Base-by-base conservation (phyloP, 2,329 filamentous ascomycete species). In the Arthrocladium fulminans region DNA sequence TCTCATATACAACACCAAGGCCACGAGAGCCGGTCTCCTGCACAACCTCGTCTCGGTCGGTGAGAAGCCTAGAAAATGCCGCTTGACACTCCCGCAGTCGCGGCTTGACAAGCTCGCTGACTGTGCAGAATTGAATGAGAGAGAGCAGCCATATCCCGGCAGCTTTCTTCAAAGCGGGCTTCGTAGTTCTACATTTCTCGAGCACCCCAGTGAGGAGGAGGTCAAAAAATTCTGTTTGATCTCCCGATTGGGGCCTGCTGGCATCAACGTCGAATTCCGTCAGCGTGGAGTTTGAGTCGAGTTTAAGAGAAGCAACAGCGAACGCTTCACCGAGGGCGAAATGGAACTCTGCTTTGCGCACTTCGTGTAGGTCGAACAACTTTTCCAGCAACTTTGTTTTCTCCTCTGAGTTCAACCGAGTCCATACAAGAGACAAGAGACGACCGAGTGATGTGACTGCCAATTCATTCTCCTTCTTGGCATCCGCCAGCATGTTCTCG, bases 61-160 rank as follows among this genome's bases (percentile, higher is more conserved):
- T 84, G 10, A 98, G 75, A 24, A 96, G 82, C 22, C 83, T 76
- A 73, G 94, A 89, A 65, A 98, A 98, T 0, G 88, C 85, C 29
- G 77, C 77, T 64, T 98, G 92, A 50, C 84, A 88, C 57, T 88
- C 79, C 43, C 86, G 76, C 32, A 98, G 72, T 10, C 81, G 79
- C 3, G 73, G 70, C 60, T 94, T 86, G 3, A 97, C 76, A 10
- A 49, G 37, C 54, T 86, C 79, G 2, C 71, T 63, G 55, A 89
- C 82, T 0, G 88, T 88, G 62, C 88, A 94, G 64, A 92, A 88
- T 61, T 96, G 88, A 7, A 97, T 82, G 2, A 97, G 69, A 60
- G 85, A 94, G 51, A 97, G 82, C 0, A 97, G 76, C 92, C 92
- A 97, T 57, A 98, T 94, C 0, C 88, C 88, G 0, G 89, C 90